Conservation (phyloP, 305 asterid genomes). For the Fraxinus albicans region DNA sequence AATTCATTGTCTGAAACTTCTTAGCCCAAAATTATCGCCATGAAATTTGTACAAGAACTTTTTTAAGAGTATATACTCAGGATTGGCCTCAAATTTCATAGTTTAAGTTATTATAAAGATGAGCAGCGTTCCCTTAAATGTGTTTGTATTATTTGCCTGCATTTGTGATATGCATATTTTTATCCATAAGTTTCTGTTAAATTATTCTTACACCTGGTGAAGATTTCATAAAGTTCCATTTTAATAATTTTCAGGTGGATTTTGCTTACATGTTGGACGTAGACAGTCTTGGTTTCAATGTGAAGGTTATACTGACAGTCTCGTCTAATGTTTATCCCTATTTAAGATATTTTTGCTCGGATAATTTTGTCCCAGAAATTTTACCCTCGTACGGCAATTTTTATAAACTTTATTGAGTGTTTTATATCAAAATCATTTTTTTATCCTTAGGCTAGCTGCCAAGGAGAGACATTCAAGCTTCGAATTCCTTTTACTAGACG, state of each 20-base stretch:
- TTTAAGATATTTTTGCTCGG: neutral
- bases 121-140: neutral
- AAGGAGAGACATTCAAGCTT: constrained; percentile 75
- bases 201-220: neutral
- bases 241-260: constrained; percentile 61
- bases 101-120: neutral
- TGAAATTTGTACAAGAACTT: neutral
- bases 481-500: constrained; percentile 88
- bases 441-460: constrained; percentile 60
- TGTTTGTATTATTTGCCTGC: neutral
- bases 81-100: neutral
- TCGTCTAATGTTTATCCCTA: constrained; percentile 8
- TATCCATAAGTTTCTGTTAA: neutral
- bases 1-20: neutral
- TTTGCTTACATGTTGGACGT: constrained; percentile 77
- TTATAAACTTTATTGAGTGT: neutral
- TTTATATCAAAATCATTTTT: constrained; percentile 2
- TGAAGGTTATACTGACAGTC: constrained; percentile 53
- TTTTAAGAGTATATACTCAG: neutral
- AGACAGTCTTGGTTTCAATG: constrained; percentile 93
- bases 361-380: neutral
- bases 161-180: neutral
- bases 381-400: neutral
- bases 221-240: neutral
- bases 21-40: neutral